Evolutionary conservation across 495 filamentous ascomycete species (phyloP).

Genomic region (Coniosporium apollinis): DNA sequence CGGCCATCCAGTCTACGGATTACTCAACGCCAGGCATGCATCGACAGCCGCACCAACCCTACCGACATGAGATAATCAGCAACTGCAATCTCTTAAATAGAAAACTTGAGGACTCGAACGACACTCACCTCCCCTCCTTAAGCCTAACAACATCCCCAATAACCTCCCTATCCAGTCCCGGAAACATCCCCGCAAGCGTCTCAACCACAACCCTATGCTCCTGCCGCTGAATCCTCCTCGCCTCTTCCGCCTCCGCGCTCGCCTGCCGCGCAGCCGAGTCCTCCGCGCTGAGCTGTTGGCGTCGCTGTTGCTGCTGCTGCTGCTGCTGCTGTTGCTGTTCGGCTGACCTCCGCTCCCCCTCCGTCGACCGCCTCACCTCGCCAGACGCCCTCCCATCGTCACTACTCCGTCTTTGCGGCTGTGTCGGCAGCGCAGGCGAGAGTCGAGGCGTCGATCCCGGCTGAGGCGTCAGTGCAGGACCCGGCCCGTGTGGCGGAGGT

Average conservation of each 20-base stretch:
- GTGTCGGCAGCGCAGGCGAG: conserved; percentile 36
- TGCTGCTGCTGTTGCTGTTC: conserved; percentile 5
- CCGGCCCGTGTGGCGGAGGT: conserved; percentile 17
- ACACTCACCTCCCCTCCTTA: conserved; percentile 77
- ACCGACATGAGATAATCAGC: conserved; percentile 5
- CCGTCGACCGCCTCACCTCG: conserved; percentile 15
- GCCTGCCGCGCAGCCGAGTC: conserved; percentile 91
- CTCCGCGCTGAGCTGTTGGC: conserved; percentile 42
- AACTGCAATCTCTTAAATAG: too few species aligned
- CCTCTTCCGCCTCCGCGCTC: conserved; percentile 81
- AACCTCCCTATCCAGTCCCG: conserved; percentile 72
- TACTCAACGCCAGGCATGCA: conserved; percentile 75
- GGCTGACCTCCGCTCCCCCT: conserved; percentile 19
- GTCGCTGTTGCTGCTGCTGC: conserved; percentile 3
- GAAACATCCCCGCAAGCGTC: conserved; percentile 84
- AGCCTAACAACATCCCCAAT: conserved; percentile 87
- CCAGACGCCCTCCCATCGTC: conserved; percentile 21
- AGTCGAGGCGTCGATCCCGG: conserved; percentile 40
- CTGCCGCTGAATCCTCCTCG: conserved; percentile 60
- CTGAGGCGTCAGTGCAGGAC: conserved; percentile 41
- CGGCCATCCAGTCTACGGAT: too few species aligned
- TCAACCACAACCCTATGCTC: conserved; percentile 89
- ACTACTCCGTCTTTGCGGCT: conserved; percentile 25
- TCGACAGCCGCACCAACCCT: conserved; percentile 85
- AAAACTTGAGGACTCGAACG: not conserved